phyloP scores from a whole-genome alignment of 352 stramenopile species.

The Globisporangium paroecandrum region DNA sequence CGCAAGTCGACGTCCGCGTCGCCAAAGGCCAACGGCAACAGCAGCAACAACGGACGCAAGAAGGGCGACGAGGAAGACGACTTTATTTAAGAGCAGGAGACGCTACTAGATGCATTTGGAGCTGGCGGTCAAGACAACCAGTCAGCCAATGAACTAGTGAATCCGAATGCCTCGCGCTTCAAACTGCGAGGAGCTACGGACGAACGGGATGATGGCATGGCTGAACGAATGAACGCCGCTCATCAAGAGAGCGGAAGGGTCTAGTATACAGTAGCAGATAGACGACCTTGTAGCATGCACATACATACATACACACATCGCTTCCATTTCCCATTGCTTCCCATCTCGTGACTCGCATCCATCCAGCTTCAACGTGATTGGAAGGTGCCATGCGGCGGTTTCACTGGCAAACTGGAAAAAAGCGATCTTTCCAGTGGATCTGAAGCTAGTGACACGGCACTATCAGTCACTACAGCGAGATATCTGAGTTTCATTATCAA shows the following conservation, averaged over 20 bases:
- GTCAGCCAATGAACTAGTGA: background rate
- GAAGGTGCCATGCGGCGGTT: background rate
- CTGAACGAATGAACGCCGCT: background rate
- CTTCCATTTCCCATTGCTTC: background rate
- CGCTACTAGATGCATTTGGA: background rate
- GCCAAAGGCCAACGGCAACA: constrained; percentile 14
- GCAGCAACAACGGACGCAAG: constrained; percentile 14
- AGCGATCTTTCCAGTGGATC: background rate
- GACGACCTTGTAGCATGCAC: background rate
- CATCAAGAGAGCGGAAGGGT: background rate
- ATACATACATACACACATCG: background rate
- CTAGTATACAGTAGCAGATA: background rate
- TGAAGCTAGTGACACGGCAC: background rate
- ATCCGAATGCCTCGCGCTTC: background rate
- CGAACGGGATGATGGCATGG: background rate
- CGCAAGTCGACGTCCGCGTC: constrained; percentile 28
- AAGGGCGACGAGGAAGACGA: constrained; percentile 57
- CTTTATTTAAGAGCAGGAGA: constrained; percentile 56
- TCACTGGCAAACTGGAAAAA: background rate
- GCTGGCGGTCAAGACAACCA: background rate
- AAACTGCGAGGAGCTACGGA: background rate
- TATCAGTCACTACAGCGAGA: background rate
- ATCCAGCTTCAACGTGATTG: constrained; percentile 3
- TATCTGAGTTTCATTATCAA: background rate
- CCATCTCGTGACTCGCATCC: background rate